Base-by-base conservation (phyloP, 2,329 filamentous ascomycete genomes). In the Aspergillus pseudoterreus region DNA sequence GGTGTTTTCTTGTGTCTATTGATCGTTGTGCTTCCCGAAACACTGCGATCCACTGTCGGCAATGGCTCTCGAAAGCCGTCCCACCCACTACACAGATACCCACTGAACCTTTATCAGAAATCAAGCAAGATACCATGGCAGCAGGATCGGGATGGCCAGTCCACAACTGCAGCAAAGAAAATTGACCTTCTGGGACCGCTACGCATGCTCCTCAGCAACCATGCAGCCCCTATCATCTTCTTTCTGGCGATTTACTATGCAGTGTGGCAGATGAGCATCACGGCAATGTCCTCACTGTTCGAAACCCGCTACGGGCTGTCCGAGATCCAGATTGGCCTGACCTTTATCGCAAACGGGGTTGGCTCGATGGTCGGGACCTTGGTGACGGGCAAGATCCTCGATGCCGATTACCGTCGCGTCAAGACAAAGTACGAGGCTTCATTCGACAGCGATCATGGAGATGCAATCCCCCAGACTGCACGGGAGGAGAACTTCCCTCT, bases 211-310 rank as follows among this genome's bases (percentile, higher is more conserved):
- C 39, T 72, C 17, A 74, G 66, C 60, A 76, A 72, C 36, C 65
- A 74, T 1, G 73, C 76, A 0, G 65, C 72, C 0, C 71, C 72
- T 0, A 72, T 78, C 5, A 74, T 80, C 27, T 3, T 75, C 14
- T 81, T 78, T 47, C 68, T 80, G 4, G 75, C 75, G 0, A 59
- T 80, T 2, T 76, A 79, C 62, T 82, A 81, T 51, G 71, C 77
- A 0, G 74, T 79, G 6, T 82, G 78, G 76, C 78, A 81, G 50
- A 81, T 81, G 76, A 76, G 72, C 57, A 79, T 80, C 51, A 79
- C 79, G 0, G 75, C 74, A 33, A 77, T 80, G 71, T 78, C 80
- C 0, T 72, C 72, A 0, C 68, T 82, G 0, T 79, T 82, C 57
- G 58, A 75, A 32, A 53, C 59, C 0, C 59, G 57, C 4, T 82